Evolutionary conservation across 176 grass and related monocot species (phyloP), one percentile per base, ranked within the genome.

Genomic region (Typha latifolia): DNA sequence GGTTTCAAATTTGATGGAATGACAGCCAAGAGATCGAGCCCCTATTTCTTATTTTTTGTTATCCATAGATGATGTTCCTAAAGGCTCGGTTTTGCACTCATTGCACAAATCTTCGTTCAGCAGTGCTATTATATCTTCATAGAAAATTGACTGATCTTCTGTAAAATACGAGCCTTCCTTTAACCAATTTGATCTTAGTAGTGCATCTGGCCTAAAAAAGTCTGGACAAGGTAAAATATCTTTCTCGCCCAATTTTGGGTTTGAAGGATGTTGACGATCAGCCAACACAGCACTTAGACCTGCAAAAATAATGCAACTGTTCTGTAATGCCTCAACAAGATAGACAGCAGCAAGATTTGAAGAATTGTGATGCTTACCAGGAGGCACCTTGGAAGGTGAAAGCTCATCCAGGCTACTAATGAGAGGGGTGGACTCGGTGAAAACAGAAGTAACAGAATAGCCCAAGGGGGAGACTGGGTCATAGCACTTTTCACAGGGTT

Each of bases 331-430:
- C 9, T 16, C 3, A 10, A n/a, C 53, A 59, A 9, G 10, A 59
- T 11, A 4, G 53, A 22, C 8, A 14, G 53, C 16, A 21, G 4
- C n/a, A 59, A 59, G 4, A 43, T 10, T 59, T 9, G 5, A 59
- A 19, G n/a, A 16, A 21, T 22, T 59, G 53, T n/a, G 9, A 71
- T 23, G 80, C 68, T 84, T 84, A 87, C 75, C 16, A 13, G 29
- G 26, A 22, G 53, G 53, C 53, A 59, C 53, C 6, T 66, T 67
- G 51, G 53, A 77, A 67, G 66, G 29, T 67, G 32, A 77, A 78
- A 75, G 21, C n/a, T 72, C 69, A 62, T 64, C 13, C 1, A 66
- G 15, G 9, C 21, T 20, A 10, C 80, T 56, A 2, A 59, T 59
- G 16, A 6, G 53, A 59, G 53, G 53, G 16, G 71, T 62, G 75